A percentile compares a stretch with the other conserved stretches of the same genome.
phyloP scores from a whole-genome alignment of 805 yeast species.

The Metschnikowia peoriensis region DNA sequence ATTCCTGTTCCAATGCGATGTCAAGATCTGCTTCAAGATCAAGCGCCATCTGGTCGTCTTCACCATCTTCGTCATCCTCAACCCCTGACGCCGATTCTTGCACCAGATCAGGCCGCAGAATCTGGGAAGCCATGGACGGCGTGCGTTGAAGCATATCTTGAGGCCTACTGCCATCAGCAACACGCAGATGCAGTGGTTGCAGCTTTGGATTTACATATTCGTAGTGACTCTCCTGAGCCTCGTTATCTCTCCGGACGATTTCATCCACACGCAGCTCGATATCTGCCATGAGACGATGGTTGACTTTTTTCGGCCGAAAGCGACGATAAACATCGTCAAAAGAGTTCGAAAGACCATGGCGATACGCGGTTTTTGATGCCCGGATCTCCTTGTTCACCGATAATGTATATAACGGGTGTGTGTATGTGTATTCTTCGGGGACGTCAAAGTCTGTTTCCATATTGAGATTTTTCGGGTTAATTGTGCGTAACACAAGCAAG shows the following conservation, averaged over 20 bases:
- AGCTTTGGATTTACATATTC: conserved; percentile 63
- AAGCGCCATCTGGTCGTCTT: conserved; percentile 35
- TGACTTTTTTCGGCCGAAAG: conserved; percentile 68
- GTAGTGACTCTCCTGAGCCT: conserved; percentile 76
- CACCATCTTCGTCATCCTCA: conserved; percentile 19
- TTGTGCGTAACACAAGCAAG: conserved; percentile 63
- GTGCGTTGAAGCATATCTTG: background rate
- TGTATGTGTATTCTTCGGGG: conserved; percentile 32
- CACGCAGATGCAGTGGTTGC: conserved; percentile 16
- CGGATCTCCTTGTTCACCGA: conserved; percentile 36
- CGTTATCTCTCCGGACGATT: conserved; percentile 70
- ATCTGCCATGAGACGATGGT: conserved; percentile 68
- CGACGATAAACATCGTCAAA: conserved; percentile 66
- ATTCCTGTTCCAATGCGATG: conserved; percentile 53
- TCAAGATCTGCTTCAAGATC: conserved; percentile 30
- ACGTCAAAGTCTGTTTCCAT: conserved; percentile 48
- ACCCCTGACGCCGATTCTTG: conserved; percentile 1
- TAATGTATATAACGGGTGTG: conserved; percentile 40
- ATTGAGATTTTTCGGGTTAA: conserved; percentile 38
- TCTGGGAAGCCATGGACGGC: background rate
- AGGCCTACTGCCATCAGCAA: background rate
- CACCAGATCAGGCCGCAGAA: background rate
- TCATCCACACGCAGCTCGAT: conserved; percentile 79
- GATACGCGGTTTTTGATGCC: conserved; percentile 49
- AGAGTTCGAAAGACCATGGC: conserved; percentile 86